Conservation (phyloP, 257 asterid species). For the Cinchona pubescens region DNA sequence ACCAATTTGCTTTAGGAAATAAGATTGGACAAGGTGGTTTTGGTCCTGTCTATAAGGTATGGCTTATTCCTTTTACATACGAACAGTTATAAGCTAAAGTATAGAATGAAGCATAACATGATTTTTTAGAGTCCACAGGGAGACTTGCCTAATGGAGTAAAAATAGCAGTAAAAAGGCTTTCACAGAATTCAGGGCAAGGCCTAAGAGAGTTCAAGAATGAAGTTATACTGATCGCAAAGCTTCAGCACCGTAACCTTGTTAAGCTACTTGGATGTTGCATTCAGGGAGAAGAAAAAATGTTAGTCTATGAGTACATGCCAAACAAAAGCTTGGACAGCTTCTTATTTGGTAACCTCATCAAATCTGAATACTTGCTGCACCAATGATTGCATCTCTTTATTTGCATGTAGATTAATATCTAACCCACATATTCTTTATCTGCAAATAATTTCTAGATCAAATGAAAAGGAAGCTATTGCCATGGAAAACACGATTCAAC, state of each 20-base stretch:
- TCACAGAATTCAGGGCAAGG: slow-evolving; percentile 39
- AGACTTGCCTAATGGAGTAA: slow-evolving; percentile 17
- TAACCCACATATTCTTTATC: neutral
- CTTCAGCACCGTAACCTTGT: slow-evolving; percentile 39
- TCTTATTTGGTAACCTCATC: slow-evolving; percentile 26
- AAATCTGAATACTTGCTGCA: neutral
- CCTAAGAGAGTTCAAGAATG: slow-evolving; percentile 31
- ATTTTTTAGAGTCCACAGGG: slow-evolving; percentile 16
- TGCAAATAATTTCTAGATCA: slow-evolving; percentile 15
- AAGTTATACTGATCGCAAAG: slow-evolving; percentile 28
- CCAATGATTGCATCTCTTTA: neutral
- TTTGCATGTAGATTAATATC: neutral
- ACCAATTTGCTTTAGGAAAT: neutral
- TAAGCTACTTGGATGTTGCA: slow-evolving; percentile 32
- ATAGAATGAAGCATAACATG: neutral
- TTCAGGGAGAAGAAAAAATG: slow-evolving; percentile 28
- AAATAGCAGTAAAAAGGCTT: slow-evolving; percentile 38
- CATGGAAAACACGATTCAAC: slow-evolving; percentile 27
- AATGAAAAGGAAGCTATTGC: slow-evolving; percentile 20
- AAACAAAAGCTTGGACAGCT: slow-evolving; percentile 37
- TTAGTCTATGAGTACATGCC: slow-evolving; percentile 31
- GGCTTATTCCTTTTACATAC: neutral
- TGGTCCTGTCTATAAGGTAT: slow-evolving; percentile 15
- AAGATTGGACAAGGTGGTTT: slow-evolving; percentile 22
- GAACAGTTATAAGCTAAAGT: neutral